Evolutionary conservation across 345 rosid species (phyloP), one percentile per base, ranked within the genome.

Genomic region (Salix suchowensis): DNA sequence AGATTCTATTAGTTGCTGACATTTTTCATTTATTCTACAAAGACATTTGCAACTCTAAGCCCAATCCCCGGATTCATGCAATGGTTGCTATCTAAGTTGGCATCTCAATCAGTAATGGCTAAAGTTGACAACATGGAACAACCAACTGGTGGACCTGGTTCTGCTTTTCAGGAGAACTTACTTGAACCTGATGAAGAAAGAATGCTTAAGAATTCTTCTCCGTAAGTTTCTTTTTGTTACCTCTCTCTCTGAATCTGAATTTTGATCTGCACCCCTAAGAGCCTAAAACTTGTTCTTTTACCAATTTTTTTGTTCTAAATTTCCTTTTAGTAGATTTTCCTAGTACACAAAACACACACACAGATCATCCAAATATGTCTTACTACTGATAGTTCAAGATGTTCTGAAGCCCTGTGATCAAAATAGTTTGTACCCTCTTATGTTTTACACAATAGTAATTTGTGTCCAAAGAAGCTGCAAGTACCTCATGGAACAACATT

Each of bases 21-120:
- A 68, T 32, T 34, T 73, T 54, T 65, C 70, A 60, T 65, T 76
- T 80, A 16, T 69, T 62, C 46, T 78, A 18, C 54, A 39, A 46
- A 96, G 99, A 90, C 79, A 74, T 96, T 93, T 89, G 98, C 93
- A 64, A 96, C 99, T 10, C 88, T 93, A 67, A 96, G 98, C 79
- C 98, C 98, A 73, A 91, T 96, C 73, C 97, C 95, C 50, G 99
- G 97, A 65, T 96, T 79, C 80, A 89, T 92, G 91, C 92, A 85
- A 71, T 93, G 99, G 98, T 86, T 96, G 62, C 77, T 90, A 14
- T 86, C 98, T 5, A 96, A 93, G 85, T 77, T 96, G 88, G 90
- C 91, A 73, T 89, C 98, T 73, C 99, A 90, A 62, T 84, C 88
- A 48, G 86, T 76, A 81, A 86, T 95, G 66, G 83, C 93, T 73